phyloP scores from a whole-genome alignment of 441 rosid genomes.

The Sinapis alba region DNA sequence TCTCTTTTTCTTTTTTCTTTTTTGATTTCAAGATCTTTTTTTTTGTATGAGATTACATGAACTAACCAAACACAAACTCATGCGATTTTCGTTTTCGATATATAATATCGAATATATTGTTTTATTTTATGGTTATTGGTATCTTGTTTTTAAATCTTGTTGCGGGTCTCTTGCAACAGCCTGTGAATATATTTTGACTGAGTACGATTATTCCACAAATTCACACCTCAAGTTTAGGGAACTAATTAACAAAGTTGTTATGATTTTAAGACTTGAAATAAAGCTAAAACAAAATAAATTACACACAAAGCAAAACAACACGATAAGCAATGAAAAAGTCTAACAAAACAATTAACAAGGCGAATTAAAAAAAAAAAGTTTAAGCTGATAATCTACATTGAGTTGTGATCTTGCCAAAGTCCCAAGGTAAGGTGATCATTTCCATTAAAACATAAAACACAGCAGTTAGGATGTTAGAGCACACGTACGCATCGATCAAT shows the following conservation, averaged over 20 bases:
- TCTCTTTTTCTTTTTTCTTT: background rate
- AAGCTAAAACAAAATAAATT: background rate
- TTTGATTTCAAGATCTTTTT: background rate
- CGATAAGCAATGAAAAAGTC: background rate
- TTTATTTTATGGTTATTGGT: background rate
- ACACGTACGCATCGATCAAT: too few relatives aligned
- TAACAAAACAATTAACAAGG: background rate
- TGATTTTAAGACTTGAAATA: background rate
- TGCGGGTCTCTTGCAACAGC: background rate
- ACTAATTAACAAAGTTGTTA: background rate
- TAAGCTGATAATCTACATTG: background rate
- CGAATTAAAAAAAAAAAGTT: background rate
- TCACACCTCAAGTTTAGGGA: background rate
- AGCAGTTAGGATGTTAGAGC: too few relatives aligned
- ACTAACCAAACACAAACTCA: constrained; percentile 1
- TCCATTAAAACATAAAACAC: background rate
- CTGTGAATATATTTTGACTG: background rate
- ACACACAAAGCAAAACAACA: background rate
- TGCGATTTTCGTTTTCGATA: background rate
- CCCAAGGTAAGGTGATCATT: background rate
- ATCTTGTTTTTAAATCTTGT: background rate
- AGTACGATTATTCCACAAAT: background rate
- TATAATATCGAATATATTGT: background rate
- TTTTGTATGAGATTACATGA: background rate
- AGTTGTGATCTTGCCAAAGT: constrained; percentile 6